phyloP scores from a whole-genome alignment of 208 protist genomes.

The Trypanosoma congolense region DNA sequence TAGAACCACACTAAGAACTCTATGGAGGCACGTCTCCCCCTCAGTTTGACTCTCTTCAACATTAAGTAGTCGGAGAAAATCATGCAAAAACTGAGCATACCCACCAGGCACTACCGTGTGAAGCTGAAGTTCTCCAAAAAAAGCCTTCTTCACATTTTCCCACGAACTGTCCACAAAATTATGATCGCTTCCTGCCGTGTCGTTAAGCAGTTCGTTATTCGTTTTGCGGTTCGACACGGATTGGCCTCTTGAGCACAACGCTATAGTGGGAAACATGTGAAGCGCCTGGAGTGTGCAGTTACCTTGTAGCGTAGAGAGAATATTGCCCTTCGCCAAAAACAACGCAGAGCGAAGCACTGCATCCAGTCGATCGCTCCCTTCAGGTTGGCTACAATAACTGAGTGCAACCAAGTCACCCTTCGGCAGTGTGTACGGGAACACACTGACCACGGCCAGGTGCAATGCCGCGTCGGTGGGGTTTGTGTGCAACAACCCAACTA shows the following conservation, averaged over 20 bases:
- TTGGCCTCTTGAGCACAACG: background rate
- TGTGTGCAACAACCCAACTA: slow-evolving; percentile 13
- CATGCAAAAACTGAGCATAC: slow-evolving; percentile 30
- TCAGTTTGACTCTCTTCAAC: background rate
- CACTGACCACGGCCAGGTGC: slow-evolving; percentile 40
- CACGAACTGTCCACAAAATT: background rate
- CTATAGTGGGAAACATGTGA: slow-evolving; percentile 19
- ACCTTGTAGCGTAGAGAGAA: slow-evolving; percentile 14
- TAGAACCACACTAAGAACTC: slow-evolving; percentile 1
- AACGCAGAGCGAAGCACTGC: slow-evolving; percentile 6
- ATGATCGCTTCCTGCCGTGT: background rate
- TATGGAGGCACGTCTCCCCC: background rate
- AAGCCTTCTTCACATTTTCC: slow-evolving; percentile 4
- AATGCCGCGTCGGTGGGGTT: slow-evolving; percentile 28
- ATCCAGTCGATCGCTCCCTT: background rate
- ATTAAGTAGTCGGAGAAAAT: slow-evolving; percentile 18
- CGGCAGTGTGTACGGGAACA: slow-evolving; percentile 32
- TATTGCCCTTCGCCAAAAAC: slow-evolving; percentile 7
- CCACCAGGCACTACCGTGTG: slow-evolving; percentile 22
- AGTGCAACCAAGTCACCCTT: background rate
- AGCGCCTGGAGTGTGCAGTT: slow-evolving; percentile 30
- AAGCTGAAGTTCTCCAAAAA: slow-evolving; percentile 17
- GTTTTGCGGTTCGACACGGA: background rate
- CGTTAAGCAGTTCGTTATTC: background rate
- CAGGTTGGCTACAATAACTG: background rate